phyloP scores from a whole-genome alignment of 495 filamentous ascomycete genomes.

The Pyronema omphalodes region DNA sequence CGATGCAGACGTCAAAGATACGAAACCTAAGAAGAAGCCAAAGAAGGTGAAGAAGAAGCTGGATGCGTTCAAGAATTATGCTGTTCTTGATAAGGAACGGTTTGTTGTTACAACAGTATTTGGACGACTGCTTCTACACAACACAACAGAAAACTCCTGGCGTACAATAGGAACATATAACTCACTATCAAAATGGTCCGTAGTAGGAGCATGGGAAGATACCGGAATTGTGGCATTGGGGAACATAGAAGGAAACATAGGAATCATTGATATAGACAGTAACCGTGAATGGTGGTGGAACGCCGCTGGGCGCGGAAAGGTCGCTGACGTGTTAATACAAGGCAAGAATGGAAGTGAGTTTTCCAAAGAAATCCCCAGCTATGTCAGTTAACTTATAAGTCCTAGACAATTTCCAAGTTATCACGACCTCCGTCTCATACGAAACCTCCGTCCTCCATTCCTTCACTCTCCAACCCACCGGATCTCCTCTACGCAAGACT shows the following conservation, averaged over 20 bases:
- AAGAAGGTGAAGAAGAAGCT: conserved; percentile 16
- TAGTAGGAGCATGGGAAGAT: conserved; percentile 13
- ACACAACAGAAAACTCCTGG: conserved; percentile 9
- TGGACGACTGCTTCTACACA: conserved; percentile 41
- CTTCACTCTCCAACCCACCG: not conserved
- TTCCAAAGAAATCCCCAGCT: not conserved
- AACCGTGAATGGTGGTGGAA: conserved; percentile 9
- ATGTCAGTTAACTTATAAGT: not conserved
- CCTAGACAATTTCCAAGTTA: conserved; percentile 12
- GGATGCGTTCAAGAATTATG: conserved; percentile 43
- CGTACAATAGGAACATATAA: conserved; percentile 4
- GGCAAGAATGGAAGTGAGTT: conserved; percentile 2
- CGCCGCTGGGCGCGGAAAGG: conserved; percentile 10
- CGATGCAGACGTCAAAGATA: not conserved
- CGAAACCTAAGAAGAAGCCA: conserved; percentile 1
- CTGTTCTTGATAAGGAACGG: conserved; percentile 38
- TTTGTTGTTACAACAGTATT: conserved; percentile 41
- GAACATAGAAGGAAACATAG: conserved; percentile 7
- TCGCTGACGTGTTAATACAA: conserved; percentile 12
- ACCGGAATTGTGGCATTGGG: conserved; percentile 15
- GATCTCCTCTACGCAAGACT: not conserved
- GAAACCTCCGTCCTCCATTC: not conserved
- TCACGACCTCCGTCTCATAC: conserved; percentile 12
- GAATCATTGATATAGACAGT: conserved; percentile 8
- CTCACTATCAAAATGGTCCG: conserved; percentile 8